Percentiles rank a stretch among this genome's conserved stretches.
phyloP scores from a whole-genome alignment of 2,329 filamentous ascomycete genomes.

The Aspergillus sergii region DNA sequence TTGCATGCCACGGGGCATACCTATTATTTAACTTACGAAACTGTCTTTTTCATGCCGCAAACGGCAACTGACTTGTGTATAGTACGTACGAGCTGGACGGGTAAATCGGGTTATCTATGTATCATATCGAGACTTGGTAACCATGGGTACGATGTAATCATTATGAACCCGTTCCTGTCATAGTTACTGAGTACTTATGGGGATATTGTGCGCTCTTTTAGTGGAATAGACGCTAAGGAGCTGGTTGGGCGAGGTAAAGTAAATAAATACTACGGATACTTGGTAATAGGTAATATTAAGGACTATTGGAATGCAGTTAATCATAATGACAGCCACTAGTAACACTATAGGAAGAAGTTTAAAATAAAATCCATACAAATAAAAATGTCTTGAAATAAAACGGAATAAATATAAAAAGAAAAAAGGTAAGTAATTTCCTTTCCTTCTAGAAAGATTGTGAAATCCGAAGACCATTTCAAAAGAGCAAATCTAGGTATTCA shows the following conservation, averaged over 20 bases:
- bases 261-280: not conserved
- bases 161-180: not conserved
- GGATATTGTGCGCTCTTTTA: not conserved
- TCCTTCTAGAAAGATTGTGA: not conserved
- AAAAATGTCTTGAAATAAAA: not conserved
- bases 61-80: not conserved
- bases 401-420: not conserved
- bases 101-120: not conserved
- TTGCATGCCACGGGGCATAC: not conserved
- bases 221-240: not conserved
- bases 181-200: not conserved
- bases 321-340: not conserved
- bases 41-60: not conserved
- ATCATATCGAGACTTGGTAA: not conserved
- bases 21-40: not conserved
- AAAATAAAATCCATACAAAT: not conserved
- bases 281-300: not conserved
- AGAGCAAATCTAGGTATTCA: not conserved
- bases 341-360: not conserved
- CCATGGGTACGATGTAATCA: not conserved
- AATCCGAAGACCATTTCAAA: not conserved
- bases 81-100: not conserved
- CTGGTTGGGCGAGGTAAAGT: not conserved
- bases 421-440: not conserved
- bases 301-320: not conserved